Evolutionary conservation across 2,329 filamentous ascomycete genomes (phyloP).

Genomic region (Verticillium nonalfalfae): DNA sequence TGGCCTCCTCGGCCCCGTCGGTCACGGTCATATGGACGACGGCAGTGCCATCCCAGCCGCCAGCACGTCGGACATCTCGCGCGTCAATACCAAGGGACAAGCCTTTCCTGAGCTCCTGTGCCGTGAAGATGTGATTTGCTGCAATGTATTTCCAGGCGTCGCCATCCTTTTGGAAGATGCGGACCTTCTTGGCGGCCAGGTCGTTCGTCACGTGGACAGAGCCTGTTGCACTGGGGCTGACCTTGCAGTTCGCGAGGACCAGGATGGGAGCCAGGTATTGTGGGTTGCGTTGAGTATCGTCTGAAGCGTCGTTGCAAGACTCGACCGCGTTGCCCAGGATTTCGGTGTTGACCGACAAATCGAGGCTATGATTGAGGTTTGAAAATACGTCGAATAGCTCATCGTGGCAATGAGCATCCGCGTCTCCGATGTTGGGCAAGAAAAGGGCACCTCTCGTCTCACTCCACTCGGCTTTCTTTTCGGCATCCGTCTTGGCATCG

Average conservation of each 20-base stretch:
- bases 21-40: slow-evolving; percentile 16
- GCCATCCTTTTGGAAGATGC: slow-evolving; percentile 17
- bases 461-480: slow-evolving; percentile 18
- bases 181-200: slow-evolving; percentile 13
- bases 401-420: no score
- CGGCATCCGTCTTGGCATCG: slow-evolving; percentile 15
- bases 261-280: slow-evolving; percentile 23
- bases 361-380: no score
- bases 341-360: no score
- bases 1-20: not conserved
- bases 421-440: slow-evolving; percentile 26
- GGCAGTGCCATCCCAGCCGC: slow-evolving; percentile 20
- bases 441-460: slow-evolving; percentile 21
- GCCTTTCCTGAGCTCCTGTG: slow-evolving; percentile 18
- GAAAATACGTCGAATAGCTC: no score
- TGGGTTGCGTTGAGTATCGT: slow-evolving; percentile 21
- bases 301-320: slow-evolving; percentile 27
- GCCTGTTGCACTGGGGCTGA: slow-evolving; percentile 12
- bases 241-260: slow-evolving; percentile 16
- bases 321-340: slow-evolving; percentile 19
- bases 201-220: slow-evolving; percentile 9
- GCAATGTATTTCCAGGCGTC: slow-evolving; percentile 19
- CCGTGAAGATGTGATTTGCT: slow-evolving; percentile 19
- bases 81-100: slow-evolving; percentile 28
- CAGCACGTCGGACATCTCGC: slow-evolving; percentile 17